Evolutionary conservation across 345 rosid genomes (phyloP).

Genomic region (Gossypium thurberi): DNA sequence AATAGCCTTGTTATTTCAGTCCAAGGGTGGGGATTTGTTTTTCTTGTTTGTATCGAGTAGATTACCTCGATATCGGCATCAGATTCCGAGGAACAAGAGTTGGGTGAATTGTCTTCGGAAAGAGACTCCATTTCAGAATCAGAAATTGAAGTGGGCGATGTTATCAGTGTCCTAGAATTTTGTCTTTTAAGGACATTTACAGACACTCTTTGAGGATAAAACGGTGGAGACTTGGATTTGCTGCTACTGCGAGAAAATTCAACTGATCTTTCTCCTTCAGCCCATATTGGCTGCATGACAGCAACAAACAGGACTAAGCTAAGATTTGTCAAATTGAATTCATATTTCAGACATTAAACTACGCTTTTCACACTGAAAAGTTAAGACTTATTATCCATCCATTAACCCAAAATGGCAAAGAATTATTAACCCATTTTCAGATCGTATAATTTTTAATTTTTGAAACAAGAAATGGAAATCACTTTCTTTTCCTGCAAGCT

Average conservation of each 20-base stretch:
- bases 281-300: slow-evolving; percentile 49
- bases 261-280: slow-evolving; percentile 34
- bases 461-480: background rate
- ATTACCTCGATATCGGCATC: slow-evolving; percentile 41
- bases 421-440: background rate
- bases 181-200: slow-evolving; percentile 2
- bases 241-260: slow-evolving; percentile 25
- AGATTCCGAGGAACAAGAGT: slow-evolving; percentile 31
- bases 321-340: slow-evolving; percentile 14
- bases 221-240: slow-evolving; percentile 23
- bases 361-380: background rate
- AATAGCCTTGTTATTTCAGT: slow-evolving; percentile 30
- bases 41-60: slow-evolving; percentile 23
- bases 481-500: background rate
- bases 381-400: background rate
- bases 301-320: background rate
- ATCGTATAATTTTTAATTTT: background rate
- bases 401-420: background rate
- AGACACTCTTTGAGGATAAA: slow-evolving; percentile 46
- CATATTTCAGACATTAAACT: too few relatives aligned
- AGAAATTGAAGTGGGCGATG: slow-evolving; percentile 16
- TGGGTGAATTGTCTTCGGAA: slow-evolving; percentile 21
- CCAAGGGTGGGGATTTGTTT: background rate
- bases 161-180: slow-evolving; percentile 1
- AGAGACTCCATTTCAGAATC: slow-evolving; percentile 31